Evolutionary conservation across 2,329 filamentous ascomycete genomes (phyloP).

Genomic region (Rhytidhysteron rufulum): DNA sequence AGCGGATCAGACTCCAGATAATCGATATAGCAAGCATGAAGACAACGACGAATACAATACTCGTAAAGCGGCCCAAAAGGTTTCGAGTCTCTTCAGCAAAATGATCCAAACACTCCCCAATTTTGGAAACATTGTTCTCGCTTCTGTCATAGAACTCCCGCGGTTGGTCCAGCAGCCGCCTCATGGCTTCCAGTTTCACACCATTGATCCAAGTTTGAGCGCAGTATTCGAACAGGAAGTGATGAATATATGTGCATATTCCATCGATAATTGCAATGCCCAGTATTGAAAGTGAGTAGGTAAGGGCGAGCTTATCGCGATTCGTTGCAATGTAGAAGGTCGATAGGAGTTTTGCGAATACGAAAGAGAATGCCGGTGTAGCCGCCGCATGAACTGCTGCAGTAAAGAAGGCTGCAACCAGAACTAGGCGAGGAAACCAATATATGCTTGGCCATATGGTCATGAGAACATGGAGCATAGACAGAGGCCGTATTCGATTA

Average conservation of each 20-base stretch:
- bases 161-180: constrained; percentile 69
- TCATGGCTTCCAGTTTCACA: constrained; percentile 65
- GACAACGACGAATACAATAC: constrained; percentile 62
- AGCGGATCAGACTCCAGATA: constrained; percentile 68
- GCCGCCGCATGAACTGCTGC: constrained; percentile 62
- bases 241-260: constrained; percentile 59
- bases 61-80: constrained; percentile 72
- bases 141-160: constrained; percentile 73
- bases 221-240: constrained; percentile 67
- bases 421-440: constrained; percentile 46
- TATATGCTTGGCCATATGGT: constrained; percentile 69
- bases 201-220: constrained; percentile 75
- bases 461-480: constrained; percentile 54
- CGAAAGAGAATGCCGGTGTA: constrained; percentile 71
- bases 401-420: constrained; percentile 59
- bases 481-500: constrained; percentile 12
- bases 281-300: constrained; percentile 69
- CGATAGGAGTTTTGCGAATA: constrained; percentile 68
- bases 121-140: constrained; percentile 58
- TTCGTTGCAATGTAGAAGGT: constrained; percentile 60
- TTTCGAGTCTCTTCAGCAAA: constrained; percentile 86
- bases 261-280: constrained; percentile 66
- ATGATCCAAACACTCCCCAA: constrained; percentile 72
- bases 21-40: constrained; percentile 67
- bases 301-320: constrained; percentile 50